Evolutionary conservation across 768 basidiomycete species (phyloP).

Genomic region (Gloeopeniophorella convolvens): DNA sequence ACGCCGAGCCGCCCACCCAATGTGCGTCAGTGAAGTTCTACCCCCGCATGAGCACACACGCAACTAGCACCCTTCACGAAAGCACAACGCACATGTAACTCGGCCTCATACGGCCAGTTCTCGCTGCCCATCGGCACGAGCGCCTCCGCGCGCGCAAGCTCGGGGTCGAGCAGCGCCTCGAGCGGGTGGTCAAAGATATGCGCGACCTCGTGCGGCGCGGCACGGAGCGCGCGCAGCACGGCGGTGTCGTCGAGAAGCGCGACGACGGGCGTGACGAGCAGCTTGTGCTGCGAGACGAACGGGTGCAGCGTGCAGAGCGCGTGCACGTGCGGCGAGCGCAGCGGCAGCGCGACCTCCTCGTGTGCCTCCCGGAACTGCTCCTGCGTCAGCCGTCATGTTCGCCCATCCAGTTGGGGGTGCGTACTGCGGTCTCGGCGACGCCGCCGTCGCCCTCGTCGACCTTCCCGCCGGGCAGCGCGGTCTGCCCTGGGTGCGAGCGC

Average conservation of each 20-base stretch:
- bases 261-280: conserved; percentile 76
- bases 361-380: conserved; percentile 71
- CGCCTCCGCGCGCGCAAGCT: conserved; percentile 35
- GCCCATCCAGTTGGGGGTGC: conserved; percentile 28
- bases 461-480: conserved; percentile 79
- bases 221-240: conserved; percentile 45
- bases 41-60: neutral
- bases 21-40: conserved; percentile 46
- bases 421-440: conserved; percentile 68
- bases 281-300: conserved; percentile 56
- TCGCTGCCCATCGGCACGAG: conserved; percentile 56
- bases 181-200: conserved; percentile 77
- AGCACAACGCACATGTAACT: conserved; percentile 52
- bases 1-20: conserved; percentile 45
- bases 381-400: too few relatives aligned
- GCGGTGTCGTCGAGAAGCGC: conserved; percentile 53
- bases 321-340: conserved; percentile 49
- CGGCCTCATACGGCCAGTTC: conserved; percentile 75
- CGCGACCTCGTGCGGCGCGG: conserved; percentile 65
- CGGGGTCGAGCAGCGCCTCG: conserved; percentile 62
- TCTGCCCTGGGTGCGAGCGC: conserved; percentile 73
- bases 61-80: too few relatives aligned
- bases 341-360: conserved; percentile 76
- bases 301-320: conserved; percentile 58
- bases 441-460: conserved; percentile 58